A percentile compares a stretch with the other conserved stretches of the same genome.
Evolutionary conservation across 805 yeast species (phyloP).

Genomic region (Suhomyces emberorum): DNA sequence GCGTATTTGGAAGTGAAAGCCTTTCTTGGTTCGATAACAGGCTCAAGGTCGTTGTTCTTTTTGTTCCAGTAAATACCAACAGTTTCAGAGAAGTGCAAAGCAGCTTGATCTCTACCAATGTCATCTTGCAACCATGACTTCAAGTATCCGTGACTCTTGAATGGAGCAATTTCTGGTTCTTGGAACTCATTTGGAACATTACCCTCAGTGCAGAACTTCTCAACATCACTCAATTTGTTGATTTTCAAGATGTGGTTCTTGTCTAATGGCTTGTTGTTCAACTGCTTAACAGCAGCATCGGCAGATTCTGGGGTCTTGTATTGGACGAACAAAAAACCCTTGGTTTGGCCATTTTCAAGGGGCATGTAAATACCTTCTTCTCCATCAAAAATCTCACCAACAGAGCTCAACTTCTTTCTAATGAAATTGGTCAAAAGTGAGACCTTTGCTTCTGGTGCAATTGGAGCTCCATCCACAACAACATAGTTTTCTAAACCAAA

Average conservation of each 20-base stretch:
- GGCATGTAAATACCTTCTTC: constrained; percentile 80
- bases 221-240: constrained; percentile 80
- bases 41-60: constrained; percentile 68
- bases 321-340: constrained; percentile 85
- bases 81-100: constrained; percentile 71
- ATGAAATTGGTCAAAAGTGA: constrained; percentile 82
- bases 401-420: constrained; percentile 70
- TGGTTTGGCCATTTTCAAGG: constrained; percentile 69
- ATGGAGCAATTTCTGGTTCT: constrained; percentile 73
- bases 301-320: constrained; percentile 67
- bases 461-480: constrained; percentile 92
- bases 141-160: constrained; percentile 75
- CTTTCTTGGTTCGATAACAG: constrained; percentile 71
- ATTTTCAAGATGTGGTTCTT: constrained; percentile 86
- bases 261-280: constrained; percentile 89
- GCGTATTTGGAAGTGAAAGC: constrained; percentile 87
- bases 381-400: constrained; percentile 64
- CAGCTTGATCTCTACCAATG: constrained; percentile 85
- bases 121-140: constrained; percentile 89
- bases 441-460: constrained; percentile 86
- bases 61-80: constrained; percentile 89
- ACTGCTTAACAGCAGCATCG: constrained; percentile 70
- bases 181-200: constrained; percentile 57
- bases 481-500: constrained; percentile 73
- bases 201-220: constrained; percentile 67